Evolutionary conservation across 345 rosid genomes (phyloP), one percentile per base, ranked within the genome.

Genomic region (Noccaea caerulescens): DNA sequence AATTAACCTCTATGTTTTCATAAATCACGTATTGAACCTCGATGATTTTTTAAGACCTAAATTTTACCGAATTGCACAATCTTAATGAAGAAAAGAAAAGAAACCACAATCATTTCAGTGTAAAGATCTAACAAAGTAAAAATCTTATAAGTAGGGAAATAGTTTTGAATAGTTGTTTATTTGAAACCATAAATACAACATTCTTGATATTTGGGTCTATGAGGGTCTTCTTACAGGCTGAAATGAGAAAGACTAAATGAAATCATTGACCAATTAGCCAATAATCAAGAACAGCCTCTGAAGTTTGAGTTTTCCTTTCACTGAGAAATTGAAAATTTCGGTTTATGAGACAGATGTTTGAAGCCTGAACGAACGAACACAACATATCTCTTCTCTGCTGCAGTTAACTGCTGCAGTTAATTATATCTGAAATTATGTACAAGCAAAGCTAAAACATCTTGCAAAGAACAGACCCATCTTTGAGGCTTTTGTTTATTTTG

Each of bases 361-460:
- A 60, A 58, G 50, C 37, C 39, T 61, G 10, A 52, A 60, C 25
- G 13, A 63, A 44, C n/a, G 30, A 27, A 27, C 30, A 27, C 30
- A 27, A 13, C 49, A 51, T 0, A 36, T 45, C 58, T 72, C 56
- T 27, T 62, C 10, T 33, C 57, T 73, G 65, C 20, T 37, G 58
- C 34, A 46, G 20, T 64, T 54, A 54, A 55, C 43, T 54, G 30
- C 33, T n/a, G n/a, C n/a, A n/a, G n/a, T n/a, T n/a, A n/a, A n/a
- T 72, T 54, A 63, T 34, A 44, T 63, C 45, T 32, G 45, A 65
- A 57, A 43, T 51, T 72, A 56, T 43, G 13, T 67, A 73, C 60
- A 73, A 49, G 67, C 51, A 37, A 25, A 57, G 37, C 66, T 20
- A 36, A 41, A 47, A 49, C 8, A 12, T 33, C 13, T 71, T 42